Base-by-base conservation (phyloP, 1,139 yeast species). In the Blastobotrys malaysiensis region DNA sequence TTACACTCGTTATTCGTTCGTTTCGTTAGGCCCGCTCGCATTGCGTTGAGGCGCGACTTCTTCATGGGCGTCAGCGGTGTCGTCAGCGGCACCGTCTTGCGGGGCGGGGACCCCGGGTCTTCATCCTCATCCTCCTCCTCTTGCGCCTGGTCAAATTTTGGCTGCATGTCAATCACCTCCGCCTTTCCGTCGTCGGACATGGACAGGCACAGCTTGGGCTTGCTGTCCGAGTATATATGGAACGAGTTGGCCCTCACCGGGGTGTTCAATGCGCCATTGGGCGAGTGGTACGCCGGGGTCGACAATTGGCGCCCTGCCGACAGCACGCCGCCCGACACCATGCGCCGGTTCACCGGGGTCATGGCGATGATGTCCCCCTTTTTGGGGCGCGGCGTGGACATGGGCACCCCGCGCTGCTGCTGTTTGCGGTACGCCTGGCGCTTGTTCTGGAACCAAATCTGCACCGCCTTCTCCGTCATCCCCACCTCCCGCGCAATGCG, bases 381-480 rank as follows among this genome's bases (percentile, higher is more conserved):
- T 14, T 45, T 50, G 51, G 45, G 31, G 21, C 20, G 27, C 31
- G 31, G 31, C n/a, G 43, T 26, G 6, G 47, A 27, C 54, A 45
- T 45, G 52, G 53, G 44, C 27, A 49, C 19, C 45, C 49, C 44
- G 43, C 50, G 45, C 48, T 49, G 51, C 14, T 48, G 50, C 45
- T 51, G 79, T 63, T 82, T 84, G 61, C 95, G 82, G 61, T 84
- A 72, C 46, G 90, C 80, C 73, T 93, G 99, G 70, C 99, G 83
- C 69, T 84, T 87, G 72, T 93, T 93, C 72, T 93, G 99, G 72
- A 93, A 93, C 99, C 99, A 93, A 60, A 93, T 89, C 73, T 93
- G 98, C 27, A 93, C 96, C 1, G 97, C 96, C 69, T 90, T 90
- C 69, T 90, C 97, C n/a, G 93, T 81, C 98, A 91, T 93, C 59